Base-by-base conservation (phyloP, 495 filamentous ascomycete genomes). In the Rusavskia elegans region DNA sequence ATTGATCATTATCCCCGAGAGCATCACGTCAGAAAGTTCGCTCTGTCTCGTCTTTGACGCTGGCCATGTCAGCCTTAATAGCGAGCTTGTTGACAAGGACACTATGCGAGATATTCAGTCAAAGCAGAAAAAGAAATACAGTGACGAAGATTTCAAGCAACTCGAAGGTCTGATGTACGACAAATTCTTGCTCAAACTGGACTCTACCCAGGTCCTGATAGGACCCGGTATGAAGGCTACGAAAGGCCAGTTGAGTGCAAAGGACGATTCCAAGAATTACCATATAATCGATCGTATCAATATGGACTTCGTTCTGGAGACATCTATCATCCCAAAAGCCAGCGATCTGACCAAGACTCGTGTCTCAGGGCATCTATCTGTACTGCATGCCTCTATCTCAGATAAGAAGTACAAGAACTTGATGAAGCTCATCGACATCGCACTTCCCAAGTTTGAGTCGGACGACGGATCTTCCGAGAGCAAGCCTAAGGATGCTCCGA, bases 201-300 rank as follows among this genome's bases (percentile, higher is more conserved):
- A 93, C 46, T 90, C 88, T 0, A 98, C 92, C 0, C 92, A 98
- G 62, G 78, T 98, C 52, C 74, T 98, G 23, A 94, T 98, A 55
- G 92, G 92, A 6, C 87, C 92, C n/a, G 89, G 88, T 0, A 82
- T 98, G 40, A 84, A 94, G 51, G 83, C 84, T 54, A 92, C 92
- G 4, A 89, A 87, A 60, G 70, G 79, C n/a, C 89, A 97, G 60
- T 70, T 98, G 13, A 77, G 77, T 10, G 73, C 75, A 9, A 77
- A 79, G 52, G 79, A 85, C 40, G 76, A 83, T 17, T 70, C 72
- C 7, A 82, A 81, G 53, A 82, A 84, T 60, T 71, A 95, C 49
- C 92, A 96, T 64, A 80, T 98, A 51, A 86, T 98, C 49, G 92
- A 98, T 58, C 81, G 87, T 51, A 96, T 97, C 70, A 98, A 93